Base-by-base conservation (phyloP, 228 moss, liverwort and hornwort species). In the Sphagnum fallax region DNA sequence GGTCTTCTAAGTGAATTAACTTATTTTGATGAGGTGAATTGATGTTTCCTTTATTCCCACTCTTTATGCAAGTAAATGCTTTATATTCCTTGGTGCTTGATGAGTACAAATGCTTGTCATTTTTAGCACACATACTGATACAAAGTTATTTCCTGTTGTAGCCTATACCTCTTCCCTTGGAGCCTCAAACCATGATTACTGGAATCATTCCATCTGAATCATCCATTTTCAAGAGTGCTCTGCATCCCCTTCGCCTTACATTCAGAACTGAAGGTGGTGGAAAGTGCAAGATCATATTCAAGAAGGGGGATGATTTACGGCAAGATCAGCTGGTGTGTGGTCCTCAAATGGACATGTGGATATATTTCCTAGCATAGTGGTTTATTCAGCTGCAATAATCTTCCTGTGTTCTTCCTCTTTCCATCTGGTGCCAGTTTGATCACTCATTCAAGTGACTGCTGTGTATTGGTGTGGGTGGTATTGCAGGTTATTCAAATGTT, bases 1-100 rank as follows among this genome's bases (percentile, higher is more conserved):
- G 98, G 98, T 64, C 84, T 98, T 75, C 92, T 93, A 16, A 94
- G 98, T 75, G 98, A 98, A 84, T 68, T 98, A 68, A 98, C 92
- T 47, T 90, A 94, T 80, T 94, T 98, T 67, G 98, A 98, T 70
- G 89, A 94, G 88, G 93, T 97, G 70, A 71, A 62, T 65, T 13
- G 47, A 18, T 48, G 5, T 49, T 9, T 70, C 15, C 5, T 49
- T 10, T 58, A 8, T 60, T 58, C 13, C 5, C 1, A 47, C 16
- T 14, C 57, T 51, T 49, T 50, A n/a, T 32, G 32, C 32, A 32
- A 32, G 32, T 32, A 32, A 32, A 32, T 32, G 32, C 32, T 32
- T 32, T 32, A 32, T 32, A 32, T 32, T 32, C 32, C 32, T 32
- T 32, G 32, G 32, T 32, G 32, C 32, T 32, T 32, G 32, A 32